phyloP scores from a whole-genome alignment of 805 yeast genomes.

The Clavispora santaluciae region DNA sequence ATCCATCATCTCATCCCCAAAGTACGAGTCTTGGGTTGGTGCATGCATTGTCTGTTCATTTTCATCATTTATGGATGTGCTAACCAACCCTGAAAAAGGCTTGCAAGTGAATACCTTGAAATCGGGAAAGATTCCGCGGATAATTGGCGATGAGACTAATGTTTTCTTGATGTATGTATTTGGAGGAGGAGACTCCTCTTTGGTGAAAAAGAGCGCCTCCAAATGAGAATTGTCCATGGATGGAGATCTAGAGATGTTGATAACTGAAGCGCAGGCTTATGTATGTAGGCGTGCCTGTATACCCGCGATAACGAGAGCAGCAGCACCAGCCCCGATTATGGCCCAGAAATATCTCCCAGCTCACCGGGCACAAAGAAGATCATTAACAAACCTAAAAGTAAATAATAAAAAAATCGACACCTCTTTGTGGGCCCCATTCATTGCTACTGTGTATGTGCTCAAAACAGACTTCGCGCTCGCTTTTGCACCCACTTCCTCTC shows the following conservation, averaged over 20 bases:
- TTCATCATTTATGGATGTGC: constrained; percentile 34
- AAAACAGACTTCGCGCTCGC: constrained; percentile 15
- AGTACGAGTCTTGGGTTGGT: constrained; percentile 32
- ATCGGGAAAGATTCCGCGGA: constrained; percentile 27
- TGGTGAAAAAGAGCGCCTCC: not conserved
- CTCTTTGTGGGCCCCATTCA: no score
- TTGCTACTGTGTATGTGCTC: no score
- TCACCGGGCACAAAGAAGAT: no score
- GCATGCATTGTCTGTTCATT: constrained; percentile 30
- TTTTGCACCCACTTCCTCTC: constrained; percentile 21
- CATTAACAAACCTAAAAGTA: no score
- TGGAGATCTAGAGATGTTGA: not conserved
- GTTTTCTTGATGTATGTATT: constrained; percentile 28
- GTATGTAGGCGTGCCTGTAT: constrained; percentile 9
- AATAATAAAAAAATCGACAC: no score
- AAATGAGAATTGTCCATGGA: not conserved
- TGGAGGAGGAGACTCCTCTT: not conserved
- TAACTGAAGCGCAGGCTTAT: not conserved
- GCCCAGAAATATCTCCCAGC: no score
- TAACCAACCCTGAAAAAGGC: constrained; percentile 30
- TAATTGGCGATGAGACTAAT: constrained; percentile 37
- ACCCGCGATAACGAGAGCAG: constrained; percentile 6
- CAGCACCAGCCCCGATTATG: no score
- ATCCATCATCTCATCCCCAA: constrained; percentile 34
- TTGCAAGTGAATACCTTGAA: constrained; percentile 30